Percentiles rank a stretch among this genome's conserved stretches.
Evolutionary conservation across 2,329 filamentous ascomycete genomes (phyloP).

Genomic region (Calonectria pseudoturangicola): DNA sequence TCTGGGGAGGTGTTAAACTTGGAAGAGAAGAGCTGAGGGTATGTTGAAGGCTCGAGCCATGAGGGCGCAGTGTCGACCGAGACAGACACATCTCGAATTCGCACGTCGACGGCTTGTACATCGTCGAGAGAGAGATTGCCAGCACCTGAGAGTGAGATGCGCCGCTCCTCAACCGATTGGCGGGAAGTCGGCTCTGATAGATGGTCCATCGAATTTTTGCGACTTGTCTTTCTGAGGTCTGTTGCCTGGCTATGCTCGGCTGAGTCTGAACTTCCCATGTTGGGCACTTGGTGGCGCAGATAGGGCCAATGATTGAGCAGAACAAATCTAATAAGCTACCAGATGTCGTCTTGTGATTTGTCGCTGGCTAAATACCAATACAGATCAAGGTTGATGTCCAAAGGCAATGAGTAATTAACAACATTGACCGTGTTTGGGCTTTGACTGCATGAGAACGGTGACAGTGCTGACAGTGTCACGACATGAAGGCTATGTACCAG

Average conservation of each 20-base stretch:
- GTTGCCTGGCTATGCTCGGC: conserved; percentile 22
- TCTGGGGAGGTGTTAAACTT: conserved; percentile 61
- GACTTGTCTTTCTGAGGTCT: conserved; percentile 59
- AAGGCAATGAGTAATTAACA: background rate
- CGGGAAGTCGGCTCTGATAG: conserved; percentile 50
- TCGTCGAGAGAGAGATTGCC: conserved; percentile 67
- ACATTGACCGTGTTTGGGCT: background rate
- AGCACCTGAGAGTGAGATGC: conserved; percentile 58
- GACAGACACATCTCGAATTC: conserved; percentile 72
- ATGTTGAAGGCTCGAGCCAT: conserved; percentile 68
- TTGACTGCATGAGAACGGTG: background rate
- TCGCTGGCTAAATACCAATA: background rate
- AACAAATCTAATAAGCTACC: background rate
- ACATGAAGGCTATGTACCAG: background rate
- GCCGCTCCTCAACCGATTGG: conserved; percentile 40
- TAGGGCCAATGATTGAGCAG: background rate
- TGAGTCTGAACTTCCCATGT: conserved; percentile 17
- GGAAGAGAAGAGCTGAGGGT: conserved; percentile 62
- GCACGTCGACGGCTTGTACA: conserved; percentile 73
- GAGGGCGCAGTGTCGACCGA: conserved; percentile 76
- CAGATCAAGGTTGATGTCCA: background rate
- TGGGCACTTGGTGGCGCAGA: background rate
- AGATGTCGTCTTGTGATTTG: background rate
- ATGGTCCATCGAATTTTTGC: conserved; percentile 58
- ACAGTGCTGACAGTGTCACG: background rate